Percentiles rank a stretch among this genome's conserved stretches.
phyloP scores from a whole-genome alignment of 176 grass and related monocot species.

The Pontederia crassipes region DNA sequence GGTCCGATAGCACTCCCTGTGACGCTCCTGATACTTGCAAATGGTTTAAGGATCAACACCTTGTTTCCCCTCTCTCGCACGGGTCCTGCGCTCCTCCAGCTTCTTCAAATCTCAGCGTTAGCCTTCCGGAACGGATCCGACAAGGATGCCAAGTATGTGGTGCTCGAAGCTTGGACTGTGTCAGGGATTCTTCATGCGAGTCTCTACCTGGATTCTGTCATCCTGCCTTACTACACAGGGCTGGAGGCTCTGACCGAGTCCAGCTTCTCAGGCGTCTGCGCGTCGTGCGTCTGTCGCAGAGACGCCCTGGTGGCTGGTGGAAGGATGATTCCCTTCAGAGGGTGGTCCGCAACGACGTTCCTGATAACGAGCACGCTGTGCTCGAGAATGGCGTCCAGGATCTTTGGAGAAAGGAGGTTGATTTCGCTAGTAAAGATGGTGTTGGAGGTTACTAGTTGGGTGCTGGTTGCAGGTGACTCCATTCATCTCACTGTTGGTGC shows the following conservation, averaged over 20 bases:
- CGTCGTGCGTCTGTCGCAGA: conserved; percentile 79
- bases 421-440: conserved; percentile 43
- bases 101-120: conserved; percentile 80
- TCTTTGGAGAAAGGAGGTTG: conserved; percentile 63
- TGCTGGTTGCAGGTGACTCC: conserved; percentile 52
- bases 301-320: conserved; percentile 59
- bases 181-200: conserved; percentile 92
- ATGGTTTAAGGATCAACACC: conserved; percentile 69
- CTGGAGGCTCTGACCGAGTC: conserved; percentile 66
- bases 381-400: conserved; percentile 83
- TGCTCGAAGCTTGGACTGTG: conserved; percentile 89
- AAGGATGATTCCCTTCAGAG: conserved; percentile 45
- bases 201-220: conserved; percentile 62
- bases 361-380: conserved; percentile 69
- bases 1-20: conserved; percentile 72
- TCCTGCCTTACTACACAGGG: conserved; percentile 96
- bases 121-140: conserved; percentile 84
- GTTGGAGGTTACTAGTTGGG: conserved; percentile 64
- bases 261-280: conserved; percentile 66
- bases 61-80: conserved; percentile 67
- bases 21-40: conserved; percentile 62
- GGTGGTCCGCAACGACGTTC: conserved; percentile 78
- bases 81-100: conserved; percentile 73
- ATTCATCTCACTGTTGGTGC: conserved; percentile 46
- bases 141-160: conserved; percentile 63